Percentiles rank a stretch among this genome's conserved stretches.
Conservation (phyloP, 78 protist species). For the Pigoraptor vietnamica region DNA sequence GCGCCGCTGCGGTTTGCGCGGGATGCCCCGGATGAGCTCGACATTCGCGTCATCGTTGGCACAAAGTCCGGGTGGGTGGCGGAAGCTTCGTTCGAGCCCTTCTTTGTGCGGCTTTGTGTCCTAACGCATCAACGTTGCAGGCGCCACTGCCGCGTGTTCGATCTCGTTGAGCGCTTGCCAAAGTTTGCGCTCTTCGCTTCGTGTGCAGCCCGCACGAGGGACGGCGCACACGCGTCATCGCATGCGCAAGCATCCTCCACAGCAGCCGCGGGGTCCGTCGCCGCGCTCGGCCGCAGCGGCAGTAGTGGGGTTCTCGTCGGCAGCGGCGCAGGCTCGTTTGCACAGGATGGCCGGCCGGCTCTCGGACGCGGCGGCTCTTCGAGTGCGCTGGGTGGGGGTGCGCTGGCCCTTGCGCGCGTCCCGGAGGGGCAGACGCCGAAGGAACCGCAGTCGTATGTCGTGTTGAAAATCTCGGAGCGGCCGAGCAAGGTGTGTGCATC, state of each 20-base stretch:
- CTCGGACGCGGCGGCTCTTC: too few relatives aligned
- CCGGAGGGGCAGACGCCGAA: too few relatives aligned
- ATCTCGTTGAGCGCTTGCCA: neutral
- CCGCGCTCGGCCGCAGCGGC: neutral
- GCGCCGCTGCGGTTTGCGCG: neutral
- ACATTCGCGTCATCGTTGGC: neutral
- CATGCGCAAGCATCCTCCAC: neutral
- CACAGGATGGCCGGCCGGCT: neutral
- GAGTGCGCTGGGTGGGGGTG: too few relatives aligned
- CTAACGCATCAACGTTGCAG: neutral
- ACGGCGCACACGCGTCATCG: neutral
- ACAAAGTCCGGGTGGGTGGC: too few relatives aligned
- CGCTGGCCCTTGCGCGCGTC: too few relatives aligned
- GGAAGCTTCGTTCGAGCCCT: neutral
- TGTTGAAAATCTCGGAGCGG: too few relatives aligned
- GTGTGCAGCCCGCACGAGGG: neutral
- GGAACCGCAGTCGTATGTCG: too few relatives aligned
- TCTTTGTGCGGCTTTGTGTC: neutral
- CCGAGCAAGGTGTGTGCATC: too few relatives aligned
- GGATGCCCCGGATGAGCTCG: neutral
- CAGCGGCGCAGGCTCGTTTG: too few relatives aligned
- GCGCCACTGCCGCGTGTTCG: neutral
- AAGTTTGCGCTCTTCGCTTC: too few relatives aligned
- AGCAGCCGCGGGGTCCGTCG: neutral
- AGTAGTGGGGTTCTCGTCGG: neutral